Conservation (phyloP, 2,329 filamentous ascomycete genomes). For the Aspergillus aculeatinus region DNA sequence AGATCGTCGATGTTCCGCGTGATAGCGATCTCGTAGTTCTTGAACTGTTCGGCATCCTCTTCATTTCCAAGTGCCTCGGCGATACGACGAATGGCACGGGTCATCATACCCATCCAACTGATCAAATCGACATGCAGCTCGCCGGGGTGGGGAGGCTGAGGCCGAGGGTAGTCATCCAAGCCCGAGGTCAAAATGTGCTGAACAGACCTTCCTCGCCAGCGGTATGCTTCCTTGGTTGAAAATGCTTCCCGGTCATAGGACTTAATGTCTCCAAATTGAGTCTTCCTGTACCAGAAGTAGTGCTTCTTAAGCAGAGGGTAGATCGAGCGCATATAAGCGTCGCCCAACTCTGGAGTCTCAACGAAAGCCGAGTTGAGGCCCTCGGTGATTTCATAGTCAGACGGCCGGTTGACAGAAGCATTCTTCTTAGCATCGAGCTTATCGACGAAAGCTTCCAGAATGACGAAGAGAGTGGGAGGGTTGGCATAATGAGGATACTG, state of each 20-base stretch:
- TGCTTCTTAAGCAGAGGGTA: slow-evolving; percentile 87
- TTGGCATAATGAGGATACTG: slow-evolving; percentile 98
- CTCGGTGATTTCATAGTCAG: slow-evolving; percentile 34
- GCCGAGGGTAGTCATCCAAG: slow-evolving; percentile 91
- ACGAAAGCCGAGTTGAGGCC: slow-evolving; percentile 63
- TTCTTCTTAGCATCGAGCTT: slow-evolving; percentile 60
- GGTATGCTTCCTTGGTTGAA: slow-evolving; percentile 87
- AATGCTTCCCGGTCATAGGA: slow-evolving; percentile 87
- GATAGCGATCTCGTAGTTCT: slow-evolving; percentile 72
- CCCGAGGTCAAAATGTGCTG: slow-evolving; percentile 89
- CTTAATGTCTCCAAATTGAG: slow-evolving; percentile 85
- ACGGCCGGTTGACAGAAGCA: slow-evolving; percentile 24
- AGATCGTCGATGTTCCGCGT: slow-evolving; percentile 84
- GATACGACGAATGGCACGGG: slow-evolving; percentile 77
- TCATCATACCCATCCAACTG: slow-evolving; percentile 97
- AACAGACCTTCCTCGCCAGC: slow-evolving; percentile 88
- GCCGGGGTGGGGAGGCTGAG: slow-evolving; percentile 89
- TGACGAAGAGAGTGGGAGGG: slow-evolving; percentile 89
- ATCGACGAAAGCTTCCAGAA: slow-evolving; percentile 79
- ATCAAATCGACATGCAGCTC: slow-evolving; percentile 95
- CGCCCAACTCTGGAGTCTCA: slow-evolving; percentile 64
- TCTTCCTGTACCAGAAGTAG: slow-evolving; percentile 92
- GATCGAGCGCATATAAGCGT: slow-evolving; percentile 70
- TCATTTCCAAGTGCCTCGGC: slow-evolving; percentile 70
- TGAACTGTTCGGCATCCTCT: slow-evolving; percentile 74